phyloP scores from a whole-genome alignment of 2,329 filamentous ascomycete species.

The Orbilia oligospora region DNA sequence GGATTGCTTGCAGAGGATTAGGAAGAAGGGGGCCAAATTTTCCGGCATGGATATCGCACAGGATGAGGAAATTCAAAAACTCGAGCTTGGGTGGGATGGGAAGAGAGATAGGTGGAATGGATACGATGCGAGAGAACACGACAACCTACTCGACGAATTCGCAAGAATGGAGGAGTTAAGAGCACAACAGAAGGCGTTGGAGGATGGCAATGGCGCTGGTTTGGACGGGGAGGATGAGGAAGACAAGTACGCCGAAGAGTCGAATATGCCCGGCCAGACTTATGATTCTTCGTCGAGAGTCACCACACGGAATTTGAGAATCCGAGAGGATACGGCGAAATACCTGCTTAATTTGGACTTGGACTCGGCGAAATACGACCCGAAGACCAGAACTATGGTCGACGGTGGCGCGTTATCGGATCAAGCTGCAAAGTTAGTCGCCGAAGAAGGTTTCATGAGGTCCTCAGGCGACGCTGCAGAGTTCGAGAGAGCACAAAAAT shows the following conservation, averaged over 20 bases:
- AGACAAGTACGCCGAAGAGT: conserved; percentile 91
- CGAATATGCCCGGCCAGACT: conserved; percentile 89
- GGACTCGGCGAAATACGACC: conserved; percentile 97
- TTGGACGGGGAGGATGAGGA: conserved; percentile 73
- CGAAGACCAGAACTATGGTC: conserved; percentile 92
- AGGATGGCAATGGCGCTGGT: conserved; percentile 69
- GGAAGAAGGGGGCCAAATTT: conserved; percentile 91
- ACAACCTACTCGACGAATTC: conserved; percentile 88
- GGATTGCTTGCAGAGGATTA: conserved; percentile 89
- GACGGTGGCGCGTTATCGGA: conserved; percentile 83
- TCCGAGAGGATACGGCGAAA: conserved; percentile 97
- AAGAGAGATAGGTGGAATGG: conserved; percentile 98
- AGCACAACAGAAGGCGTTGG: conserved; percentile 67
- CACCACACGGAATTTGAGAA: conserved; percentile 87
- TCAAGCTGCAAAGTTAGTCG: conserved; percentile 84
- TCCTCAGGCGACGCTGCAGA: conserved; percentile 91
- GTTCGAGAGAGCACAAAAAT: conserved; percentile 88
- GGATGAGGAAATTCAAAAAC: conserved; percentile 87
- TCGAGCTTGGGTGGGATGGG: conserved; percentile 93
- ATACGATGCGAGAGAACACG: conserved; percentile 91
- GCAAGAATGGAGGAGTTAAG: conserved; percentile 85
- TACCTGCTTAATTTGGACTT: conserved; percentile 95
- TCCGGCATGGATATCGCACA: conserved; percentile 94
- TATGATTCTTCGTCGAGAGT: conserved; percentile 76
- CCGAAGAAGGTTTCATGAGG: conserved; percentile 92